Conservation (phyloP, 1,284 basidiomycete species). For the Trametes polyzona region DNA sequence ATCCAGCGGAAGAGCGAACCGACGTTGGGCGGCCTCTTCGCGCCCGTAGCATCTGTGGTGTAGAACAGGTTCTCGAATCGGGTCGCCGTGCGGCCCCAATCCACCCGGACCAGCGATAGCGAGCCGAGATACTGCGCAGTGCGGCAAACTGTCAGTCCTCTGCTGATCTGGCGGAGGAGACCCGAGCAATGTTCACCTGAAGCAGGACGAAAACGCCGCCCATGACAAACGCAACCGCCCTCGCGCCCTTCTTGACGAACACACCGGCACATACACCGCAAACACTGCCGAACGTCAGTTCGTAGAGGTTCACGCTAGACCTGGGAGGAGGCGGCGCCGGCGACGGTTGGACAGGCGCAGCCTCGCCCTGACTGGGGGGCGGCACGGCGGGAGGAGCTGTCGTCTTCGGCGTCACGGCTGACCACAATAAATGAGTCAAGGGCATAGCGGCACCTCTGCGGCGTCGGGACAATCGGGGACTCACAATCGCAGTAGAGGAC, state of each 20-base stretch:
- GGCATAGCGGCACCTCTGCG: neutral
- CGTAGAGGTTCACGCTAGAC: constrained; percentile 78
- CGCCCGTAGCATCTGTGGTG: constrained; percentile 57
- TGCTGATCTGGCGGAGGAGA: neutral
- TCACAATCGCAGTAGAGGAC: constrained; percentile 40
- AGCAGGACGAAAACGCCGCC: constrained; percentile 87
- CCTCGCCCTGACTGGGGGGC: constrained; percentile 3
- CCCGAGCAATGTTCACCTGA: constrained; percentile 60
- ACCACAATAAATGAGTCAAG: neutral
- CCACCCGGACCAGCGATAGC: constrained; percentile 71
- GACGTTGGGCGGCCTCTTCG: constrained; percentile 61
- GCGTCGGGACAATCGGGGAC: constrained; percentile 15
- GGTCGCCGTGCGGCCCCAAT: constrained; percentile 69
- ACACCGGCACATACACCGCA: constrained; percentile 89
- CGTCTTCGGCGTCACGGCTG: constrained; percentile 12
- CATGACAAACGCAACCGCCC: constrained; percentile 79
- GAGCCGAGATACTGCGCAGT: constrained; percentile 73
- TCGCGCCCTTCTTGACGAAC: constrained; percentile 94
- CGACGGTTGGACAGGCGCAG: constrained; percentile 15
- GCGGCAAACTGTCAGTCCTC: constrained; percentile 1
- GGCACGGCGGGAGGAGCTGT: constrained; percentile 4
- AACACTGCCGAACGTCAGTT: constrained; percentile 87
- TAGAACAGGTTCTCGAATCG: constrained; percentile 80
- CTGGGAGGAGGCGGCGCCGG: constrained; percentile 55
- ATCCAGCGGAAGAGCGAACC: constrained; percentile 72